phyloP scores from a whole-genome alignment of 1,284 basidiomycete genomes.

The Rhizoctonia solani region DNA sequence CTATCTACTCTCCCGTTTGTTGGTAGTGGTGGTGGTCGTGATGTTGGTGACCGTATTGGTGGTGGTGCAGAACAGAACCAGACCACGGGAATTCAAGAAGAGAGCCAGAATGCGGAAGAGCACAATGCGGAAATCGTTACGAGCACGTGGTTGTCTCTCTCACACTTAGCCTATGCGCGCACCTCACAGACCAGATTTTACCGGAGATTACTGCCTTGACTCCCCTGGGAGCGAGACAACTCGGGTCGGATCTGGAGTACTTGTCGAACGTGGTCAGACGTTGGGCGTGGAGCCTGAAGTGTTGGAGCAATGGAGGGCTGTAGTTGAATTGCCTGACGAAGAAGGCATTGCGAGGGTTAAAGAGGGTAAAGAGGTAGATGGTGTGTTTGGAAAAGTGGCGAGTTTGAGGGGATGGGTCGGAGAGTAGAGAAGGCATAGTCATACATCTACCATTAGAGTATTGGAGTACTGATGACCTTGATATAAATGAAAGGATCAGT shows the following conservation, averaged over 20 bases:
- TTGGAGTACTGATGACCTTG: no score
- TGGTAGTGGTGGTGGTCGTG: constrained; percentile 39
- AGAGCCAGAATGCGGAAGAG: no score
- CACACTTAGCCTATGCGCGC: constrained; percentile 74
- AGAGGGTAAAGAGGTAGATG: constrained; percentile 44
- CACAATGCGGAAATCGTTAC: constrained; percentile 83
- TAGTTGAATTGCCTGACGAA: constrained; percentile 62
- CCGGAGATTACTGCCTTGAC: constrained; percentile 60
- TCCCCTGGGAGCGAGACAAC: constrained; percentile 74
- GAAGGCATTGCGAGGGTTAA: constrained; percentile 42
- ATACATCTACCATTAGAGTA: no score
- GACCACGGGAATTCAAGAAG: no score
- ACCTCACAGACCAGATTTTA: constrained; percentile 69
- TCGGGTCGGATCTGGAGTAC: constrained; percentile 87
- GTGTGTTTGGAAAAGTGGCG: constrained; percentile 43
- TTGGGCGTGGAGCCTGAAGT: constrained; percentile 83
- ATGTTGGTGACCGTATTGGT: not conserved
- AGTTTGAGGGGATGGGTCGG: constrained; percentile 39
- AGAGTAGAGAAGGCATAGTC: no score
- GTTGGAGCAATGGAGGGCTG: constrained; percentile 74
- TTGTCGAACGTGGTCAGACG: constrained; percentile 89
- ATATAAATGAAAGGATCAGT: no score
- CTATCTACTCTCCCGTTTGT: constrained; percentile 78
- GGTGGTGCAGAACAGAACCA: no score
- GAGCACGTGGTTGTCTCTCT: constrained; percentile 88